Percentiles rank a stretch among this genome's conserved stretches.
phyloP scores from a whole-genome alignment of 176 grass and related monocot species.

The Panicum miliaceum region DNA sequence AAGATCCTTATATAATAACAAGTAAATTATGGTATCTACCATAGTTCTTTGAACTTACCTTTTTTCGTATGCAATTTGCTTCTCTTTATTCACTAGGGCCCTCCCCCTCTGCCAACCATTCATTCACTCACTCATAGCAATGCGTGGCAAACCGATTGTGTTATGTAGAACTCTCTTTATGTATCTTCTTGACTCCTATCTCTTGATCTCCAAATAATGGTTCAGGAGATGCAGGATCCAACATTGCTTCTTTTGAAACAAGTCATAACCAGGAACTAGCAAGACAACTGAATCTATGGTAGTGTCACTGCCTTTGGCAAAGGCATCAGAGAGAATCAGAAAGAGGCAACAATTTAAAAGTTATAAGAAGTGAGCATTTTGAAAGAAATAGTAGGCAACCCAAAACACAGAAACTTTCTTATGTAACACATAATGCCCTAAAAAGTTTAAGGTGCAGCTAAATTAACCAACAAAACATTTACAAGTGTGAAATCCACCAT shows the following conservation, averaged over 20 bases:
- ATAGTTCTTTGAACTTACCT: slow-evolving; percentile 11
- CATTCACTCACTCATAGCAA: not conserved
- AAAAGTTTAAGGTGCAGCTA: too few species aligned
- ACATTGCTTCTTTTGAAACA: not conserved
- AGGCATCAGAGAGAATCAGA: too few species aligned
- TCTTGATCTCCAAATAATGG: not conserved
- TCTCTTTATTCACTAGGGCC: not conserved
- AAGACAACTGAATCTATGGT: too few species aligned
- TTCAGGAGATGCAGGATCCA: not conserved
- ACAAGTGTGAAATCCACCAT: too few species aligned
- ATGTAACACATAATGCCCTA: too few species aligned
- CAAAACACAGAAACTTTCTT: too few species aligned
- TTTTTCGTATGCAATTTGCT: slow-evolving; percentile 8
- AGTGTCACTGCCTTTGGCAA: too few species aligned
- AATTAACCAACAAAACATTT: too few species aligned
- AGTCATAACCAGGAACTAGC: too few species aligned
- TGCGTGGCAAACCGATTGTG: not conserved
- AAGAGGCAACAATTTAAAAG: too few species aligned
- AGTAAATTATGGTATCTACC: not conserved
- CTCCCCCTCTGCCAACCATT: not conserved
- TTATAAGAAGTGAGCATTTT: too few species aligned
- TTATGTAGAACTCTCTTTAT: not conserved
- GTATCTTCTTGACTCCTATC: not conserved
- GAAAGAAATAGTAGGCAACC: too few species aligned
- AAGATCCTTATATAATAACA: slow-evolving; percentile 36